Conservation (phyloP, 2,329 filamentous ascomycete species). For the Rutstroemia sydowiana region DNA sequence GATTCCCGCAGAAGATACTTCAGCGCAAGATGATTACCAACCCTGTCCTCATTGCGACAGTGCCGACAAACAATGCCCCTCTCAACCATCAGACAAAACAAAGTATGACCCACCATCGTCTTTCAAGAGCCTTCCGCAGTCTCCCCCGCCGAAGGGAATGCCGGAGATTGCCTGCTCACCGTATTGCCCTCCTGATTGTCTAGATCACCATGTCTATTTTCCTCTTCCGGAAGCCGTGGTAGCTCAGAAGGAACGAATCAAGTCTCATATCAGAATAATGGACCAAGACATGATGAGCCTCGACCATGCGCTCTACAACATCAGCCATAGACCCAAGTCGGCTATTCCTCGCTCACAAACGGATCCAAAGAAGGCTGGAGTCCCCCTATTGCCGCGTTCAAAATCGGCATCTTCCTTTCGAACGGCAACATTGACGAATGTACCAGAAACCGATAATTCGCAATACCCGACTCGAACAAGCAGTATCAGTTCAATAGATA, state of each 20-base stretch:
- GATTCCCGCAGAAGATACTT: conserved; percentile 16
- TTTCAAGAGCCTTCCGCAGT: conserved; percentile 7
- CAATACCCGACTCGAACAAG: conserved; percentile 11
- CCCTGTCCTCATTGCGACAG: conserved; percentile 3
- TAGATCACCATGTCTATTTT: conserved; percentile 4
- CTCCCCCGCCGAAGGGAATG: not conserved
- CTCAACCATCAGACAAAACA: not conserved
- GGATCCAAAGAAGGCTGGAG: not conserved
- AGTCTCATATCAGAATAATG: not conserved
- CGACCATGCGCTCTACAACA: not conserved
- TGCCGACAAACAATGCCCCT: not conserved
- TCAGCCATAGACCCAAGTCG: not conserved
- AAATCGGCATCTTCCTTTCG: conserved; percentile 7
- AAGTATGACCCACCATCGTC: not conserved
- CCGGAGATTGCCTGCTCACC: conserved; percentile 6
- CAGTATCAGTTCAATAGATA: conserved; percentile 19
- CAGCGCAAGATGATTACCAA: conserved; percentile 18
- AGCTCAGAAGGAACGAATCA: not conserved
- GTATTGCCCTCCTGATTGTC: conserved; percentile 5
- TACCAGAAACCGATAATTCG: conserved; percentile 7
- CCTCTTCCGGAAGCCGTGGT: not conserved
- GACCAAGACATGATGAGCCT: not conserved
- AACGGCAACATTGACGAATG: conserved; percentile 4
- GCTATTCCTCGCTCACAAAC: not conserved
- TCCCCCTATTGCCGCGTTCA: not conserved